Percentiles rank a stretch among this genome's conserved stretches.
phyloP scores from a whole-genome alignment of 108 stramenopile genomes.

The Discostella stelligeroides region DNA sequence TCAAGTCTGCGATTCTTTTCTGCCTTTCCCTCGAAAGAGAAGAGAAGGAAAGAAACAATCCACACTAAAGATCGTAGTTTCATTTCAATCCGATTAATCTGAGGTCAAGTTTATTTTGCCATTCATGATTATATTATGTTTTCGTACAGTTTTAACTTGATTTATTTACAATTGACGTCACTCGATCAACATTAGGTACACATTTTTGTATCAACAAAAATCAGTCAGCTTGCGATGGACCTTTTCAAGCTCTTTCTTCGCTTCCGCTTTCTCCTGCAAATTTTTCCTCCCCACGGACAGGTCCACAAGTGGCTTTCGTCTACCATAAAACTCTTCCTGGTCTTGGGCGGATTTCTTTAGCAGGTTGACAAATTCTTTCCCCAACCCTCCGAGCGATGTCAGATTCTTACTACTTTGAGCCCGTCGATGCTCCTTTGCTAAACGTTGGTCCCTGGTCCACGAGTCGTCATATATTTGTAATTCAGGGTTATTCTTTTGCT shows the following conservation, averaged over 20 bases:
- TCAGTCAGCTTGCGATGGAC: conserved; percentile 17
- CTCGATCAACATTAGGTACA: neutral
- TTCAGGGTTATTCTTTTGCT: too few relatives aligned
- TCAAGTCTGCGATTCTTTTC: neutral
- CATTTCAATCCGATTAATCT: neutral
- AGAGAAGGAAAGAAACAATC: neutral
- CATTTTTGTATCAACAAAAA: conserved; percentile 3
- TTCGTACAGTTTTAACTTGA: neutral
- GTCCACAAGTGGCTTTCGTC: conserved; percentile 14
- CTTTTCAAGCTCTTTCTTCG: conserved; percentile 17
- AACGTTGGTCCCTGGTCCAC: neutral
- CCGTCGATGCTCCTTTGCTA: neutral
- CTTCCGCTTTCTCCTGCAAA: conserved; percentile 1
- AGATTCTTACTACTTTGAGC: neutral
- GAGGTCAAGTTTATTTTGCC: too few relatives aligned
- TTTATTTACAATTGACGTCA: neutral
- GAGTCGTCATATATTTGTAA: neutral
- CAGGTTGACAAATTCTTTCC: conserved; percentile 4
- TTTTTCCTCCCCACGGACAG: conserved; percentile 6
- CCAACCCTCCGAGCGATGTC: neutral
- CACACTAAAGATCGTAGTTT: neutral
- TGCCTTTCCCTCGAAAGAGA: conserved; percentile 9
- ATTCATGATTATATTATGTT: neutral
- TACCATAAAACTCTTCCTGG: conserved; percentile 2
- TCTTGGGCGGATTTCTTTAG: conserved; percentile 13